A percentile compares a stretch with the other conserved stretches of the same genome.
phyloP scores from a whole-genome alignment of 169 alveolate genomes.

The Pseudocohnilembus persalinus region DNA sequence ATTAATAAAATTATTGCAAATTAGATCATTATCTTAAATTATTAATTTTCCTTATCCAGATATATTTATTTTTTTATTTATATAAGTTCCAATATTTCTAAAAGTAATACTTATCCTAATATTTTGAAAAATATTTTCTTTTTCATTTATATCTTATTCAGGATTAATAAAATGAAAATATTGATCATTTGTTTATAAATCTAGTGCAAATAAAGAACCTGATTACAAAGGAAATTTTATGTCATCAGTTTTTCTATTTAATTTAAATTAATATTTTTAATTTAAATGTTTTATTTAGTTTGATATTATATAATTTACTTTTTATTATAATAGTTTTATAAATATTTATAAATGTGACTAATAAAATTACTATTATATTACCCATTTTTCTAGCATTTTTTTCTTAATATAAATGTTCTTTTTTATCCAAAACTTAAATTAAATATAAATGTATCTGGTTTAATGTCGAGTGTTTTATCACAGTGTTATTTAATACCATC shows the following conservation, averaged over 20 bases:
- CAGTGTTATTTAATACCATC: neutral
- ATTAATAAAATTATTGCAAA: neutral
- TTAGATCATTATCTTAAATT: neutral
- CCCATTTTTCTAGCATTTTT: neutral
- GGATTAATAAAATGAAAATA: neutral
- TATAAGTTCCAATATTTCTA: neutral
- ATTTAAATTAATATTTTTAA: too few species aligned
- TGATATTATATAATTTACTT: too few species aligned
- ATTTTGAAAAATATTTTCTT: too few species aligned
- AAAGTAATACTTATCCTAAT: neutral
- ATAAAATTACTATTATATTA: too few species aligned
- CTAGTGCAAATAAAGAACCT: neutral
- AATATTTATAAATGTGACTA: too few species aligned
- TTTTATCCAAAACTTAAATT: neutral
- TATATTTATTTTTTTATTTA: too few species aligned
- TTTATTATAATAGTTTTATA: too few species aligned
- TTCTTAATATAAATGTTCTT: neutral
- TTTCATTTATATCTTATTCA: neutral
- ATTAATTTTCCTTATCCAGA: neutral
- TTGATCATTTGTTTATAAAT: neutral
- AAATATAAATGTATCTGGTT: neutral
- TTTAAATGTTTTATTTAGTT: neutral
- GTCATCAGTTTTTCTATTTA: too few species aligned
- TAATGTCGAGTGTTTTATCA: neutral
- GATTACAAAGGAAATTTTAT: neutral